Base-by-base conservation (phyloP, 2,329 filamentous ascomycete genomes). In the Leptographium procerum region DNA sequence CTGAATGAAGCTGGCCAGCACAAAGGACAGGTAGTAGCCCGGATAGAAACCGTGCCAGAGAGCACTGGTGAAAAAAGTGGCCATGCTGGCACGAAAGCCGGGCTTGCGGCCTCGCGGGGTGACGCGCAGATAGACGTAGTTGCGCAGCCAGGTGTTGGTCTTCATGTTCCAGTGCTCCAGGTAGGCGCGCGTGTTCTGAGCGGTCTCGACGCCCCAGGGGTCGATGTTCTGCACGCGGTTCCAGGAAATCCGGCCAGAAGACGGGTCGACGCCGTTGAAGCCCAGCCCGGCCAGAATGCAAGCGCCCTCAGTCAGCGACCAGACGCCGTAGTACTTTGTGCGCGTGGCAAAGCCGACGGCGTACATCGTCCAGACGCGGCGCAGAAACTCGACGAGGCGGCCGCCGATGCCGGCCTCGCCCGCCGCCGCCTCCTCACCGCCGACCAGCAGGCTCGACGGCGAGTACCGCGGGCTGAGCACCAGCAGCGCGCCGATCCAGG, bases 1-100 rank as follows among this genome's bases (percentile, higher is more conserved):
- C 69, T 99, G 94, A 33, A 96, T 82, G 64, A 99, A 88, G 61
- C 90, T 91, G 1, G 89, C 94, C 9, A 97, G 79, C 47, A 97
- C 75, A 67, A 99, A 99, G 6, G 87, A 81, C 61, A 99, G 74
- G 71, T 97, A 97, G 72, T 99, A 99, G 7, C 94, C 94, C 0
- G 94, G 92, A 65, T 95, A 95, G 73, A 99, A 99, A 33, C 94
- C 94, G 68, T 99, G 94, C 94, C 94, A 99, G 65, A 97, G 86
- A 3, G 94, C 92, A 67, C 91, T 96, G 24, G 94, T 97, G 8
- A 85, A 82, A 69, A 99, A 99, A 0, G 94, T 99, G 36, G 91
- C 90, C 75, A 99, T 75, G 67, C 88, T 97, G 55, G 94, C 94
- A 60, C 91, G 82, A 76, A 99, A 99, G 1, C 94, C 94, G 11